Conservation (phyloP, 345 rosid species). For the Lepidium didymum region DNA sequence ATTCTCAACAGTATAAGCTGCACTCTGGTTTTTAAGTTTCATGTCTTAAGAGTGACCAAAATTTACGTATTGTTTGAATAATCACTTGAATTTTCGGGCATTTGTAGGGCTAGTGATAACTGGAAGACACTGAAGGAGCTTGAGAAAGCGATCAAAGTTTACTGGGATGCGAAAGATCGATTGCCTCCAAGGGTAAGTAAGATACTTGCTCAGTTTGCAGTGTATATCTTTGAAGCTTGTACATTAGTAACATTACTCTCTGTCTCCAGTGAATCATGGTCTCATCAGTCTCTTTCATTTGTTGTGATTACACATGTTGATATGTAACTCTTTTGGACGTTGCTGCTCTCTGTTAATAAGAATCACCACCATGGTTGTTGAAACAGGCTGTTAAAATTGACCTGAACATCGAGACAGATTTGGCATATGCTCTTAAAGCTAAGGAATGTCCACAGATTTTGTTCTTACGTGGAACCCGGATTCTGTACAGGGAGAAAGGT, state of each 20-base stretch:
- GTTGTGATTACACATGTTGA: not conserved
- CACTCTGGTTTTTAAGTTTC: not conserved
- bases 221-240: not conserved
- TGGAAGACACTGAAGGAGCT: conserved; percentile 89
- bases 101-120: conserved; percentile 64
- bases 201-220: not conserved
- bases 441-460: conserved; percentile 75
- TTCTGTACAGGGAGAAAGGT: conserved; percentile 84
- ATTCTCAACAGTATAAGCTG: not conserved
- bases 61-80: not conserved
- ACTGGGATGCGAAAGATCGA: conserved; percentile 75
- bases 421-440: conserved; percentile 92
- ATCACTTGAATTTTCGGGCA: not conserved
- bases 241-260: not conserved
- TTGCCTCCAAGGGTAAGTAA: conserved; percentile 77
- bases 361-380: not conserved
- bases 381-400: conserved; percentile 80
- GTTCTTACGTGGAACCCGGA: conserved; percentile 62
- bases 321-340: not conserved
- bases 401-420: conserved; percentile 78
- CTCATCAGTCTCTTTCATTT: not conserved
- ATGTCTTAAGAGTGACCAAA: not conserved
- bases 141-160: conserved; percentile 74
- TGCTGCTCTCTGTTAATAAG: not conserved
- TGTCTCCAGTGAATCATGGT: not conserved